phyloP scores from a whole-genome alignment of 305 asterid genomes.

The Petunia hybrid region DNA sequence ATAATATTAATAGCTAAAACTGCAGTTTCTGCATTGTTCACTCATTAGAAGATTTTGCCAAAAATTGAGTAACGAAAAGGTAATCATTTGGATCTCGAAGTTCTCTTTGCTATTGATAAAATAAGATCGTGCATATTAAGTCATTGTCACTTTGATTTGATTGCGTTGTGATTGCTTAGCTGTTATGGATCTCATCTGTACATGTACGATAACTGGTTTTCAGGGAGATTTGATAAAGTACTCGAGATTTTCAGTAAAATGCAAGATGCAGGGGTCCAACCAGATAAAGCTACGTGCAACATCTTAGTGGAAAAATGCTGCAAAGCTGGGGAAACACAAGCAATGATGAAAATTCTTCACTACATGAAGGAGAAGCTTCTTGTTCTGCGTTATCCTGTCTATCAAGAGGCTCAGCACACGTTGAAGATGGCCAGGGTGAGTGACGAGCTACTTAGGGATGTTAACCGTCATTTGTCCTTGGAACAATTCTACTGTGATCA shows the following conservation, averaged over 20 bases:
- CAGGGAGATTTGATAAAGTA: constrained; percentile 73
- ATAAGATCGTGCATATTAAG: not conserved
- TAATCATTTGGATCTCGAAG: not conserved
- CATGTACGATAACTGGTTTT: constrained; percentile 30
- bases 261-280: constrained; percentile 84
- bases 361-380: constrained; percentile 80
- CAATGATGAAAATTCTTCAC: constrained; percentile 68
- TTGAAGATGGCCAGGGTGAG: constrained; percentile 58
- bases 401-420: constrained; percentile 61
- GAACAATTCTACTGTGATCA: constrained; percentile 42
- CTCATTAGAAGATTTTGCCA: not conserved
- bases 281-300: constrained; percentile 95
- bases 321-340: constrained; percentile 58
- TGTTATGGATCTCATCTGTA: constrained; percentile 1
- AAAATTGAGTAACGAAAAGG: not conserved
- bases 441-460: constrained; percentile 67
- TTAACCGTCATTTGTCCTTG: constrained; percentile 66
- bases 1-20: not conserved
- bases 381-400: constrained; percentile 80
- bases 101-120: not conserved
- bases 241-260: constrained; percentile 78
- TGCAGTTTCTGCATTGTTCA: not conserved
- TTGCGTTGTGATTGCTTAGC: not conserved
- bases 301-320: constrained; percentile 76
- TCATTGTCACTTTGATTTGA: not conserved